Conservation (phyloP, 495 filamentous ascomycete species). For the Xylaria venustula region DNA sequence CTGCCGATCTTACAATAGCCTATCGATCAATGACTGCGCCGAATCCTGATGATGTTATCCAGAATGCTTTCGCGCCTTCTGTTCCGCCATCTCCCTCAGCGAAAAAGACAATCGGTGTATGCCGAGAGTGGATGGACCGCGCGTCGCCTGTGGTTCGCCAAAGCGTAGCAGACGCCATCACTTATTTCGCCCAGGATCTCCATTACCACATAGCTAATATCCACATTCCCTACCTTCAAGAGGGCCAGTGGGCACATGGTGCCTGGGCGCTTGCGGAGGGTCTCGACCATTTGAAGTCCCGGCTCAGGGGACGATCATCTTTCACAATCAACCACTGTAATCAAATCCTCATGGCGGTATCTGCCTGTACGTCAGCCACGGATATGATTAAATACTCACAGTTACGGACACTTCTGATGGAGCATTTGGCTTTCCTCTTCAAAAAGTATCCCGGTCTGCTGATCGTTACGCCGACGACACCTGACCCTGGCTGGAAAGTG, state of each 20-base stretch:
- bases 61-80: conserved; percentile 38
- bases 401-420: conserved; percentile 76
- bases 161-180: conserved; percentile 59
- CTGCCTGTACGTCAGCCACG: conserved; percentile 57
- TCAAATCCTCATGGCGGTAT: conserved; percentile 67
- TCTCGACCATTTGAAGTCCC: conserved; percentile 35
- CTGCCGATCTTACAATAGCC: conserved; percentile 77
- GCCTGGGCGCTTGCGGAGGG: conserved; percentile 77
- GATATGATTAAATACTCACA: conserved; percentile 76
- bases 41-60: conserved; percentile 50
- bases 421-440: conserved; percentile 74
- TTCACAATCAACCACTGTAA: conserved; percentile 64
- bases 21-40: conserved; percentile 75
- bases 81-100: conserved; percentile 39
- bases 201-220: conserved; percentile 74
- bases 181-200: conserved; percentile 54
- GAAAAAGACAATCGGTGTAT: conserved; percentile 65
- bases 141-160: conserved; percentile 61
- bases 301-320: conserved; percentile 20
- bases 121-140: conserved; percentile 70
- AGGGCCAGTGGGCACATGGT: conserved; percentile 75
- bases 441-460: conserved; percentile 70
- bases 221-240: conserved; percentile 68
- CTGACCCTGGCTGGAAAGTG: conserved; percentile 71
- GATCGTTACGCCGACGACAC: conserved; percentile 76